Base-by-base conservation (phyloP, 2,329 filamentous ascomycete genomes). In the Ceratocystis smalleyi region DNA sequence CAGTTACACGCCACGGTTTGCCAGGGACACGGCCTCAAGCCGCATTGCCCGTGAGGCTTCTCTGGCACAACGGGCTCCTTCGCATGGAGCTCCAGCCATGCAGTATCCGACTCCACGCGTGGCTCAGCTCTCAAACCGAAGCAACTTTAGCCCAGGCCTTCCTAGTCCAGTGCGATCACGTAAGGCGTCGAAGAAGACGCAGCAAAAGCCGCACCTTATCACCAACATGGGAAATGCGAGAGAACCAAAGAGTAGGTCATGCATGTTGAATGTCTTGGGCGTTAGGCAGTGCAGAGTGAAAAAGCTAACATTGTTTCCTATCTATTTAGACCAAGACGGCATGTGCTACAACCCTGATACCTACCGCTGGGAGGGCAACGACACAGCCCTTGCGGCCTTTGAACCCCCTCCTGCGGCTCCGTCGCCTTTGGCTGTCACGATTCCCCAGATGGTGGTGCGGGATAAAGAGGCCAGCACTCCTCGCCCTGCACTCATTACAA, bases 291-390 rank as follows among this genome's bases (percentile, higher is more conserved):
- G 35, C 4, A 15, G 10, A 40, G 59, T 49, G 32, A 61, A n/a
- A 64, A 59, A 65, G 59, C 73, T 77, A 71, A 77, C 69, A 59
- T 40, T 45, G 32, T 32, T 55, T 49, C 59, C 40, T 32, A 19
- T 19, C 47, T 51, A 6, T 54, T 54, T 68, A 92, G 89, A 86
- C 71, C 82, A 96, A 67, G 94, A 96, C 74, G 94, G 92, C 68
- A 99, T 99, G 94, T 86, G 84, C 64, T 99, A 96, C 73, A 97
- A 99, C 71, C 89, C 94, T 5, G 78, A 81, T 32, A 88, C 89
- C 7, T 94, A 86, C 71, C 82, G 85, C 61, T 99, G 94, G 94
- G 94, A 99, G 78, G 94, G 94, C 62, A 99, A 99, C 70, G 94
- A 99, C 73, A 92, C 90, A 70, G 87, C 81, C 43, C 77, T 95